Evolutionary conservation across 2,329 filamentous ascomycete species (phyloP).

Genomic region (Fusarium sarcochroum): DNA sequence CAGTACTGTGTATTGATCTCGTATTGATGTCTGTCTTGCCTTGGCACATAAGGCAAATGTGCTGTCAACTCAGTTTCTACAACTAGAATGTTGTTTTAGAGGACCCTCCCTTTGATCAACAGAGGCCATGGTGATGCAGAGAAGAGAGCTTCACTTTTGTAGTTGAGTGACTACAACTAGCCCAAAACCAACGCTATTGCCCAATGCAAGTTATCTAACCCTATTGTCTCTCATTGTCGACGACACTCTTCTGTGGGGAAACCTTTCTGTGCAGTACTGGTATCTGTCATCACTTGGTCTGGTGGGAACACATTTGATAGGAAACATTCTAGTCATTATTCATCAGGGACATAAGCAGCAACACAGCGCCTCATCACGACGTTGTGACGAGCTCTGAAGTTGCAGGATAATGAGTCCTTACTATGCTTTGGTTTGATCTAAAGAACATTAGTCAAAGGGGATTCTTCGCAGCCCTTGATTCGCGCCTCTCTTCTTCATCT

Average conservation of each 20-base stretch:
- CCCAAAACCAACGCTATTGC: neutral
- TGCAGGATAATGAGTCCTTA: neutral
- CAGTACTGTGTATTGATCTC: no score
- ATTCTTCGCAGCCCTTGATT: slow-evolving; percentile 77
- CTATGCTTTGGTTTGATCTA: slow-evolving; percentile 12
- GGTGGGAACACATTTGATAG: neutral
- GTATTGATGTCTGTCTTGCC: no score
- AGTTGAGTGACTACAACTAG: neutral
- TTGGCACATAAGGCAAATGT: no score
- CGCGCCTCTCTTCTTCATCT: slow-evolving; percentile 82
- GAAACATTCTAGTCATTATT: slow-evolving; percentile 3
- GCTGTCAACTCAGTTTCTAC: no score
- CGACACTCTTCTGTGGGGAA: no score
- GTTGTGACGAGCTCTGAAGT: neutral
- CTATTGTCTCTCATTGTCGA: no score
- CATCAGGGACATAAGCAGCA: slow-evolving; percentile 6
- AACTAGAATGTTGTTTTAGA: no score
- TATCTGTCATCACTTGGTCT: no score
- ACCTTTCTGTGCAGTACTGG: no score
- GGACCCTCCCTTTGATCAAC: no score
- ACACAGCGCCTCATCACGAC: neutral
- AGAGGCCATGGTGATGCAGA: neutral
- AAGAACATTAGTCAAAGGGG: slow-evolving; percentile 78
- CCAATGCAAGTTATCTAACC: no score
- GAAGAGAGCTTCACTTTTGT: neutral